Base-by-base conservation (phyloP, 371 early-diverging fungal genomes). In the Amoeboaphelidium occidentale region DNA sequence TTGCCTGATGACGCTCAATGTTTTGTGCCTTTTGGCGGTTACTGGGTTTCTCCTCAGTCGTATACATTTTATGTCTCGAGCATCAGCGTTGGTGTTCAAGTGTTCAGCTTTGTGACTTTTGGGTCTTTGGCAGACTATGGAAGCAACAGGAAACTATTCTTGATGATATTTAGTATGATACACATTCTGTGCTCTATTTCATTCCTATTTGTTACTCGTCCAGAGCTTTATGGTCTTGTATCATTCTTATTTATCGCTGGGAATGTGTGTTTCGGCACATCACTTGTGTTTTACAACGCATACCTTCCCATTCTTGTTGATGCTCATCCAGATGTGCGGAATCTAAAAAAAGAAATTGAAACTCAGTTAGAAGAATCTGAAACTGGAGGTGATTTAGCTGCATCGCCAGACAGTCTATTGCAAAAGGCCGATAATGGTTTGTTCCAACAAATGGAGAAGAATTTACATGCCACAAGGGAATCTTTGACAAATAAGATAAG, bases 61-160 rank as follows among this genome's bases (percentile, higher is more conserved):
- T 32, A 10, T 6, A 17, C 17, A 10, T 17, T 32, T 23, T 73
- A 74, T 56, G 61, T 70, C n/a, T 63, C 65, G 26, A 60, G 73
- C 6, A 58, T 71, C 27, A 63, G 68, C 6, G 71, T 70, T 17
- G 55, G 64, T n/a, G 42, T 70, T 51, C 78, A 77, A 56, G 74
- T 73, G 0, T 47, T 77, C 27, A 49, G 69, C 22, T 69, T 73
- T 53, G 67, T 74, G 49, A 58, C 62, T 25, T 55, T 74, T 39
- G 72, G 74, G 3, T 66, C 74, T 0, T 47, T 73, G 13, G 75
- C 75, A 22, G 78, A 77, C 52, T 71, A 75, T 51, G 68, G 69
- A 47, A 55, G 62, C 57, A 62, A 59, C 41, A 63, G 73, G 48
- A 73, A 72, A 58, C 49, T 54, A 1, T 65, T 74, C 46, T 72